Evolutionary conservation across 225 moss, liverwort and hornwort genomes (phyloP).

Genomic region (Thuidium tamariscinum): DNA sequence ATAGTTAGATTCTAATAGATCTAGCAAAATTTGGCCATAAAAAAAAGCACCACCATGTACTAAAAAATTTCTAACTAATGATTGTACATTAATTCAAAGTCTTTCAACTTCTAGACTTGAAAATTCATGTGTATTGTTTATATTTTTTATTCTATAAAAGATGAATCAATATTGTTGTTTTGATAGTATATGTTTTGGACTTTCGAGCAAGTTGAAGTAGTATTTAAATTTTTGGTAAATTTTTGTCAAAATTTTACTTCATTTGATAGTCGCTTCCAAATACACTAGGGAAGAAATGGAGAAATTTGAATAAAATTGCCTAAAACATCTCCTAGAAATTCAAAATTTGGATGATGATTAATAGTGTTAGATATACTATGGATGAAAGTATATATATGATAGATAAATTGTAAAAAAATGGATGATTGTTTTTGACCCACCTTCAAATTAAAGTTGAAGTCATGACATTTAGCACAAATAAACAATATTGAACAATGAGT

Average conservation of each 20-base stretch:
- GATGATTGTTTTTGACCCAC: not conserved
- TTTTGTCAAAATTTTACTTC: not conserved
- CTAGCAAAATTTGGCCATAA: no score
- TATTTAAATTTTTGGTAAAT: fast-evolving
- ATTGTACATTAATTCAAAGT: no score
- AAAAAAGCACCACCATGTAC: no score
- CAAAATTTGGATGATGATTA: not conserved
- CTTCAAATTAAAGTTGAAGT: not conserved
- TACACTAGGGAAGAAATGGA: not conserved
- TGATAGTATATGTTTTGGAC: not conserved
- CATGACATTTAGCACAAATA: fast-evolving
- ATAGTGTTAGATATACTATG: not conserved
- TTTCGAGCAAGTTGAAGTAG: not conserved
- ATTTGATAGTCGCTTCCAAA: not conserved
- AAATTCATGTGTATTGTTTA: no score
- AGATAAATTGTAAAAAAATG: not conserved
- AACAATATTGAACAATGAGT: not conserved
- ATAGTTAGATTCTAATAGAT: no score
- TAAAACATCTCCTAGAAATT: not conserved
- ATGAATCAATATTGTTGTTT: no score
- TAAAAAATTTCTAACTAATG: no score
- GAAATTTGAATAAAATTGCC: not conserved
- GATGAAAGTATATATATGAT: not conserved
- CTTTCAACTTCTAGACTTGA: no score
- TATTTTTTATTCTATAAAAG: no score